Base-by-base conservation (phyloP, 345 rosid species). In the Melaleuca alternifolia region DNA sequence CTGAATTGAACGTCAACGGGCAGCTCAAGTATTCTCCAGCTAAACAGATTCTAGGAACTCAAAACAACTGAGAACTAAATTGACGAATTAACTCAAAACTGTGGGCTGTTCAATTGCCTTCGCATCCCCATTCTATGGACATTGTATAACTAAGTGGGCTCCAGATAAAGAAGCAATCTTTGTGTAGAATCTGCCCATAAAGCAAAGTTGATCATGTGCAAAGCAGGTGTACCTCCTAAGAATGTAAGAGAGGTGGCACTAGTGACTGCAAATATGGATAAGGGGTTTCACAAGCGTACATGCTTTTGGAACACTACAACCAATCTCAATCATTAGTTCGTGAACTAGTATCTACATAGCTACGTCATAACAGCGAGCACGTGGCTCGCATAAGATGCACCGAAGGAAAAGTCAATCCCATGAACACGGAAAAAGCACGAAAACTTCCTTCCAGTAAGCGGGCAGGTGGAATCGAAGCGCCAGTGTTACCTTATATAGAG, bases 401-500 rank as follows among this genome's bases (percentile, higher is more conserved):
- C 79, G 26, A 37, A 18, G 18, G 13, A 33, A 71, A 71, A 9
- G 48, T 9, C 79, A 71, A 71, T 37, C 79, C 26, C 48, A 15
- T 0, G 44, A 30, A 65, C 44, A 7, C 21, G 77, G 44, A 57
- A 65, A 15, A 33, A 86, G n/a, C 37, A 54, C 30, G 54, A 50
- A 76, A 85, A 8, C 83, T 57, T 71, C 82, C 50, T 85, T 28
- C 16, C 10, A 48, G 57, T 50, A 51, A 15, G 6, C 30, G 59
- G 20, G 50, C 79, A 51, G n/a, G 51, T 81, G 53, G 30, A 50
- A 44, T 3, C 53, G 48, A 87, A 12, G 23, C 85, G 53, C 56
- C 46, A n/a, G 48, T 26, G 82, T 59, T 91, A 96, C 99, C 98
- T 95, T 37, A 94, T 93, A 91, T 87, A 94, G 56, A 97, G 95